phyloP scores from a whole-genome alignment of 2,329 filamentous ascomycete genomes.

The Penicillium sp. region DNA sequence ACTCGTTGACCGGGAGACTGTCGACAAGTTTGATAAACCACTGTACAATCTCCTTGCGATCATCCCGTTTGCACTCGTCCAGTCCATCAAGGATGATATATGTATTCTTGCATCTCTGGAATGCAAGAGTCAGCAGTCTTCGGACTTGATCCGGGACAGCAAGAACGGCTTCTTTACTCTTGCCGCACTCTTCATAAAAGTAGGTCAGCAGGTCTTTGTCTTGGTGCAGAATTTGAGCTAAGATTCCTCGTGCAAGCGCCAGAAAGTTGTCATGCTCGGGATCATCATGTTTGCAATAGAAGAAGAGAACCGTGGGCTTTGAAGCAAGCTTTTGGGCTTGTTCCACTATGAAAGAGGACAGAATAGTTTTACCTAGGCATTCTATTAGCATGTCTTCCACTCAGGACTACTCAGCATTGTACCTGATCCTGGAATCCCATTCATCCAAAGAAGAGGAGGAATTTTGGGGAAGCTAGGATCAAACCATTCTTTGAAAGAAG shows the following conservation, averaged over 20 bases:
- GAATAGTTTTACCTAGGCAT: background rate
- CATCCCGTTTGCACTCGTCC: conserved; percentile 2
- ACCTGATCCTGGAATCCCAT: background rate
- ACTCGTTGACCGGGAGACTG: background rate
- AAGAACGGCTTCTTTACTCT: background rate
- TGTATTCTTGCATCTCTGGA: background rate
- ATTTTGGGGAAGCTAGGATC: background rate
- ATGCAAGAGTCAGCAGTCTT: background rate
- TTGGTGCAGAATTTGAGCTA: background rate
- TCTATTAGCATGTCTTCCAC: background rate
- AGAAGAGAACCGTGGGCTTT: conserved; percentile 2
- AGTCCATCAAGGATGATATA: conserved; percentile 4
- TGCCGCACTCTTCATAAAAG: background rate
- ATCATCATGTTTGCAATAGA: conserved; percentile 4
- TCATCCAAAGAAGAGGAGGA: background rate
- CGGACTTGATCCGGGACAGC: background rate
- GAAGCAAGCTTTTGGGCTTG: background rate
- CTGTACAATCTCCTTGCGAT: background rate
- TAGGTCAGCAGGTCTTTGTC: background rate
- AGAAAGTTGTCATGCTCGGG: background rate
- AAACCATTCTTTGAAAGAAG: background rate
- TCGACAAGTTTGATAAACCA: conserved; percentile 2
- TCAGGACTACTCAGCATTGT: background rate
- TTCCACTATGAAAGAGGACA: background rate
- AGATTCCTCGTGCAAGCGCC: background rate